Base-by-base conservation (phyloP, 2,329 filamentous ascomycete genomes). In the Colletotrichum filicis region DNA sequence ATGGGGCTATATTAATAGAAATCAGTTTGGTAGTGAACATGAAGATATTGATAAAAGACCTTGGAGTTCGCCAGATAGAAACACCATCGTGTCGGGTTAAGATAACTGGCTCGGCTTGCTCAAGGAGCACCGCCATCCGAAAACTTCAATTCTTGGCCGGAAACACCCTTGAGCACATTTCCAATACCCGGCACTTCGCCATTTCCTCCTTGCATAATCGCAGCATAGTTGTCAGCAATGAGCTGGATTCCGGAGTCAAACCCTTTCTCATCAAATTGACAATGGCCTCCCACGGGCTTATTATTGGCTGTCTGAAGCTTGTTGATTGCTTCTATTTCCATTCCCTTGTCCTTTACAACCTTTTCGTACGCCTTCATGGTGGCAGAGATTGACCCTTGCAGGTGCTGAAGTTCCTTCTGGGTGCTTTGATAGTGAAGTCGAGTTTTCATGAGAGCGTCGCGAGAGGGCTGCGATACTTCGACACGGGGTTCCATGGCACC, bases 341-440 rank as follows among this genome's bases (percentile, higher is more conserved):
- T 65, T 0, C 89, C 88, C 3, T 83, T 83, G 12, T 77, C 74
- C 0, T 80, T 74, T 3, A 84, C 88, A 3, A 87, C 74, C 74
- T 86, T 78, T 78, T 89, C 87, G 73, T 88, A 91, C 0, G 87
- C 86, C 24, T 76, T 69, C 49, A 91, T 81, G 9, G 88, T 83
- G 59, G 83, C 78, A 0, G 88, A 87, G 35, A 91, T 90, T 3
- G 83, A 82, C 0, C 75, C 78, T 75, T 90, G 88, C 37, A 91
- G 82, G 5, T 81, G 74, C 6, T 80, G 75, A 5, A 90, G 81
- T 77, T 91, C 89, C n/a, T 84, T 80, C 75, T 86, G 82, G 3
- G 88, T 90, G 57, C 83, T 87, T 79, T 91, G 89, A 79, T 86
- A 90, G 78, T 91, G 89, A 19, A 91, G 85, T 49, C 83, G 83